phyloP scores from a whole-genome alignment of 352 stramenopile genomes.

The Pythium oligandrum region DNA sequence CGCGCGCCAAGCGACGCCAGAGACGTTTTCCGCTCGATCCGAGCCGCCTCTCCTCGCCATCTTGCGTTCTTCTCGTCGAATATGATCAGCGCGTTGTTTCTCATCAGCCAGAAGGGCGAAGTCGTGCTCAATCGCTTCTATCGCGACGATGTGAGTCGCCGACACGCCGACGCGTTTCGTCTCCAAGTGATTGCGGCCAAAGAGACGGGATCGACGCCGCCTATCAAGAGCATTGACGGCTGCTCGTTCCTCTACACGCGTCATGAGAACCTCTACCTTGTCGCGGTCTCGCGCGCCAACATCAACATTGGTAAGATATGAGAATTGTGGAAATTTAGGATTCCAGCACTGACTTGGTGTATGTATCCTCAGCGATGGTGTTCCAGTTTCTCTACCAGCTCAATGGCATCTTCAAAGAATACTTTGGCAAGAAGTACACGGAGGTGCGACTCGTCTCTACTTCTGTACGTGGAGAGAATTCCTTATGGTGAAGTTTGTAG shows the following conservation, averaged over 20 bases:
- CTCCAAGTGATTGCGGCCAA: slow-evolving; percentile 94
- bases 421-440: slow-evolving; percentile 97
- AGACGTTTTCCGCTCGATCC: not conserved
- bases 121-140: slow-evolving; percentile 83
- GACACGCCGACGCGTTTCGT: slow-evolving; percentile 63
- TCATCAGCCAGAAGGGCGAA: slow-evolving; percentile 80
- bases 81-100: slow-evolving; percentile 80
- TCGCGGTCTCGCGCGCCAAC: slow-evolving; percentile 95
- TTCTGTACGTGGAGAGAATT: not conserved
- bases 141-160: slow-evolving; percentile 70
- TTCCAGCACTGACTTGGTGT: not conserved
- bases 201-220: slow-evolving; percentile 92
- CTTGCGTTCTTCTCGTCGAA: no score
- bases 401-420: slow-evolving; percentile 96
- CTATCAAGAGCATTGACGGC: slow-evolving; percentile 95
- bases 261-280: slow-evolving; percentile 97
- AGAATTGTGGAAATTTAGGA: no score
- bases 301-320: slow-evolving; percentile 85
- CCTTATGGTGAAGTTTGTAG: slow-evolving; percentile 4
- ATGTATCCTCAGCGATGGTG: slow-evolving; percentile 67
- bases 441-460: slow-evolving; percentile 42
- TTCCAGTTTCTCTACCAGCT: slow-evolving; percentile 97
- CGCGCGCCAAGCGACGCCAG: slow-evolving; percentile 17
- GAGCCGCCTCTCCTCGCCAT: not conserved
- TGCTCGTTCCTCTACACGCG: slow-evolving; percentile 97